These are phyloP conservation scores for Lavandula angustifolia DNA, from an alignment of 257 asterid genomes.

Conservation along the genomic window DNA sequence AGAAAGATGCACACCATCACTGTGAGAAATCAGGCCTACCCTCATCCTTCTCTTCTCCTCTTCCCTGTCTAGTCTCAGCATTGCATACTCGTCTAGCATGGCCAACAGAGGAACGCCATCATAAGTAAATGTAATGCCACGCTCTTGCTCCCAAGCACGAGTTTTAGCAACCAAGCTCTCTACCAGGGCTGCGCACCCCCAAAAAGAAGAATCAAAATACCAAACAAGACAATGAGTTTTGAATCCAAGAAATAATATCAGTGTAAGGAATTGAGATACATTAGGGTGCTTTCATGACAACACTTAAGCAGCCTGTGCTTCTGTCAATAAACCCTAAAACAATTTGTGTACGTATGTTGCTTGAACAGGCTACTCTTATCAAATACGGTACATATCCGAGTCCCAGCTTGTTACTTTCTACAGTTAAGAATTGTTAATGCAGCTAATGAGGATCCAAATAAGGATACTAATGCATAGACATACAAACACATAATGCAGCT, in stretches of 20 bases:
- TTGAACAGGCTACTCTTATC: not conserved
- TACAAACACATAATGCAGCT: no score
- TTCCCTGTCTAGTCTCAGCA: constrained; percentile 95
- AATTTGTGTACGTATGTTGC: not conserved
- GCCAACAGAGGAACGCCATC: constrained; percentile 99
- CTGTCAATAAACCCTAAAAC: not conserved
- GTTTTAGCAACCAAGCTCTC: constrained; percentile 83
- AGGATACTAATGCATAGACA: no score
- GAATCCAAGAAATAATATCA: no score
- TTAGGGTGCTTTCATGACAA: not conserved
- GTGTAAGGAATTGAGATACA: not conserved
- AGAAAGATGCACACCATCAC: not conserved
- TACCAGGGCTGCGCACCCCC: constrained; percentile 70
- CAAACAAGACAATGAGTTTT: no score
- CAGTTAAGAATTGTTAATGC: not conserved
- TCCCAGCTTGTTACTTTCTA: not conserved
- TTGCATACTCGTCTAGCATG: constrained; percentile 92
- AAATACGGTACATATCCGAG: not conserved
- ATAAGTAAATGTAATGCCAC: constrained; percentile 70
- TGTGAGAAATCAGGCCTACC: constrained; percentile 47
- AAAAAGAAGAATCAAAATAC: not conserved
- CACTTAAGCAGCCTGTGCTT: not conserved
- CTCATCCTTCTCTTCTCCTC: constrained; percentile 95
- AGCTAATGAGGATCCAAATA: not conserved
- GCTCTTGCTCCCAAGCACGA: constrained; percentile 94